Percentiles rank a stretch among this genome's conserved stretches.
Conservation (phyloP, 2,329 filamentous ascomycete species). For the Trichothecium roseum region DNA sequence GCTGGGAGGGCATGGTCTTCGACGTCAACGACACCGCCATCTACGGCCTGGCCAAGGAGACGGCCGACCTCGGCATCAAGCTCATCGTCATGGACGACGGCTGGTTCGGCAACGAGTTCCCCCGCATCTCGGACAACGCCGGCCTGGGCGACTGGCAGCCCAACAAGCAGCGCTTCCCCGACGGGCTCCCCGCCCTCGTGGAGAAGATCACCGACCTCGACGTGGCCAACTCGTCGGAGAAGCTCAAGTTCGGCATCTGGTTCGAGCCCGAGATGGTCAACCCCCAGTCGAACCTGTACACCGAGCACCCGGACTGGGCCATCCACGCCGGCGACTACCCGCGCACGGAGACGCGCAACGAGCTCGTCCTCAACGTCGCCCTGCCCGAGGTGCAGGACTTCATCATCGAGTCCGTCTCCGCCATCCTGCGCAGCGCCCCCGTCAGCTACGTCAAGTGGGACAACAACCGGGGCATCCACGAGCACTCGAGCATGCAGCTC, state of each 20-base stretch:
- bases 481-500: slow-evolving; percentile 40
- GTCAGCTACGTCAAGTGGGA: slow-evolving; percentile 59
- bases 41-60: slow-evolving; percentile 41
- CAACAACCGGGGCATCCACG: slow-evolving; percentile 55
- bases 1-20: slow-evolving; percentile 54
- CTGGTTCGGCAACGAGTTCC: slow-evolving; percentile 47
- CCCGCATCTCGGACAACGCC: slow-evolving; percentile 11
- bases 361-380: slow-evolving; percentile 52
- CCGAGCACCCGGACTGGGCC: slow-evolving; percentile 53
- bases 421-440: slow-evolving; percentile 37
- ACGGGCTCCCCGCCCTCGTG: slow-evolving; percentile 42
- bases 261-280: slow-evolving; percentile 61
- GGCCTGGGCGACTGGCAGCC: slow-evolving; percentile 55
- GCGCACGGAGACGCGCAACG: slow-evolving; percentile 43
- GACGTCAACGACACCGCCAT: slow-evolving; percentile 46
- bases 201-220: slow-evolving; percentile 39
- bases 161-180: slow-evolving; percentile 47
- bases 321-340: slow-evolving; percentile 46
- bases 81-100: slow-evolving; percentile 58
- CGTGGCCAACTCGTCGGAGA: slow-evolving; percentile 21
- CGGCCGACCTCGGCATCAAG: slow-evolving; percentile 48
- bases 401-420: slow-evolving; percentile 44
- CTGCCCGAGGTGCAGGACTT: slow-evolving; percentile 52
- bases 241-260: slow-evolving; percentile 54
- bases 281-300: slow-evolving; percentile 49